Base-by-base conservation (phyloP, 2,329 filamentous ascomycete genomes). In the Rosellinia necatrix region DNA sequence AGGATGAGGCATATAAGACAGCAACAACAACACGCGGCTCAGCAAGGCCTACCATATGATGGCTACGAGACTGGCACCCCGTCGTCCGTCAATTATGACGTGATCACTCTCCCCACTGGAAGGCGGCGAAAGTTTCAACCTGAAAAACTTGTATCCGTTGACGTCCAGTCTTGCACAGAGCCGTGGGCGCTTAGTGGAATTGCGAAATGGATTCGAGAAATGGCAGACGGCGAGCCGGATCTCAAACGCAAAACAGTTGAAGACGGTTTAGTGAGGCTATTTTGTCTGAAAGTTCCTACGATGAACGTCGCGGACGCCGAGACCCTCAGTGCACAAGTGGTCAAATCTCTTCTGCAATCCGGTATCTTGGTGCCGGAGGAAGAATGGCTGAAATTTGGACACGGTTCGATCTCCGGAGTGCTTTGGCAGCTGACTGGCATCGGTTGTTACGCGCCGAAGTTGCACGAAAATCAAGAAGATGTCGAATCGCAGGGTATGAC, bases 291-390 rank as follows among this genome's bases (percentile, higher is more conserved):
- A 73, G 92, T 99, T 0, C 92, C 94, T 0, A 99, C 92, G 0
- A 97, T 99, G 91, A 97, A 99, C 66, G 93, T 94, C 37, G 92
- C 93, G 5, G 96, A 99, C 77, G 94, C 94, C 0, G 94, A 99
- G 71, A 88, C 87, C 1, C 79, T 99, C 48, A 91, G 90, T 59
- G 83, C 84, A 56, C 85, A 85, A 35, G 90, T 96, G 0, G 86
- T 96, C 2, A 79, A 85, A 51, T 84, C 87, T 42, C 94, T 99
- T 90, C 83, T 93, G 62, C 81, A 84, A 21, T 85, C 88, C 7
- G 88, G 87, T 34, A 90, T 91, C 9, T 76, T 99, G 27, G 78
- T 96, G 4, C 87, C 88, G 12, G 93, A 97, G 29, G 94, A 99
- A 72, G 96, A 99, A 75, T 99, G 96, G 94, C 88, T 99, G 63